Evolutionary conservation across 495 filamentous ascomycete species (phyloP), one percentile per base, ranked within the genome.

Genomic region (Xylaria longipes): DNA sequence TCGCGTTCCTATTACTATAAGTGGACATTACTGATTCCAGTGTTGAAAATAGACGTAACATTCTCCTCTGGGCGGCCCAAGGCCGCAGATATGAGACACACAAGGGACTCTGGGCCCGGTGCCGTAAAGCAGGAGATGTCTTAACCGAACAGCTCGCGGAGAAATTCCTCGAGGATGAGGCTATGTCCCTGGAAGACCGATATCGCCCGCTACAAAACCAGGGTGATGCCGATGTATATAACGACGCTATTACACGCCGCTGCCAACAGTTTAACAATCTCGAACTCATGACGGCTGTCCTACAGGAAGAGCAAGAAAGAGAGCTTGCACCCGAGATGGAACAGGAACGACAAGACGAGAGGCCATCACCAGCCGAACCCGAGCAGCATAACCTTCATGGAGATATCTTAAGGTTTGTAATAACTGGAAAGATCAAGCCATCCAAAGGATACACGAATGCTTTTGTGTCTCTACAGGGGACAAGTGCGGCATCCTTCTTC

Each of bases 251-350:
- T 35, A 22, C 71, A 1, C 69, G 74, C 1, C 80, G 82, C 27
- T 89, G 87, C 71, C 41, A 67, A 27, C 79, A 87, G 45, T 88
- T 89, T 69, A 78, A 77, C 0, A 76, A 78, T 4, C 33, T 76
- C 0, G 65, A 79, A 6, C 70, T 84, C 46, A 56, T 71, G 15
- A 72, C 79, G 0, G 79, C 83, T 0, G 75, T 76, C 0, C 80
- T 92, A 1, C 83, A 90, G 15, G 91, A 94, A 76, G 91, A 93
- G 72, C 90, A 92, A 65, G 91, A 93, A 76, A 83, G 91, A 0
- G 90, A 94, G 72, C 81, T 93, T 0, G 82, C 86, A 0, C 88
- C 87, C 1, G 90, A 93, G 68, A 83, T 88, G 35, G 87, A 93
- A 72, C 79, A 83, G 45, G 89, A 94, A 69, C 77, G 81, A 14